Evolutionary conservation across 2,329 filamentous ascomycete genomes (phyloP).

Genomic region (Pseudogymnoascus sp.): DNA sequence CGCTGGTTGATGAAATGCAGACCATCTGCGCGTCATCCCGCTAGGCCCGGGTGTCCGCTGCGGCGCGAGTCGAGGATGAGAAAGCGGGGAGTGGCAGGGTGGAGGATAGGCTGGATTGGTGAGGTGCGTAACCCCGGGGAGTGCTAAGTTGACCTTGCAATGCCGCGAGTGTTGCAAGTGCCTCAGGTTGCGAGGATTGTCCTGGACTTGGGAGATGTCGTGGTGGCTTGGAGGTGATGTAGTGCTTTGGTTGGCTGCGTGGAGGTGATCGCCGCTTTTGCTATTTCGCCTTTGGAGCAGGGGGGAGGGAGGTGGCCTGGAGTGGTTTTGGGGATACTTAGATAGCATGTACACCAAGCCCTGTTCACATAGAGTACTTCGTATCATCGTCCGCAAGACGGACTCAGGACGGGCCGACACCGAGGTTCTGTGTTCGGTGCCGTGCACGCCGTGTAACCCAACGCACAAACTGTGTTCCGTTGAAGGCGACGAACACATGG

Average conservation of each 20-base stretch:
- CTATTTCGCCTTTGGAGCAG: not conserved
- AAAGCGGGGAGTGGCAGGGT: not conserved
- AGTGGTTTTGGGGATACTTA: not conserved
- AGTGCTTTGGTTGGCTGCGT: not conserved
- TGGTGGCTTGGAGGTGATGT: not conserved
- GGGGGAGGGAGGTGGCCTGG: not conserved
- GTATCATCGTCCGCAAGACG: not conserved
- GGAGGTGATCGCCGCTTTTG: slow-evolving; percentile 1
- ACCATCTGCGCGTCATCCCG: slow-evolving; percentile 5
- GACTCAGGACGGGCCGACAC: not conserved
- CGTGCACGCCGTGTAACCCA: not conserved
- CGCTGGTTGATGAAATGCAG: not conserved
- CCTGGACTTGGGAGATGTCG: not conserved
- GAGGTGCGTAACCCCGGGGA: not conserved
- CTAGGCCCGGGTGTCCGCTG: slow-evolving; percentile 3
- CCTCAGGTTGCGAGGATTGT: not conserved
- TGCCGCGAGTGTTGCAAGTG: not conserved
- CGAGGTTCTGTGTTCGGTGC: not conserved
- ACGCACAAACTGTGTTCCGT: not conserved
- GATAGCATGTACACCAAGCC: not conserved
- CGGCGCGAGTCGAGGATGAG: slow-evolving; percentile 5
- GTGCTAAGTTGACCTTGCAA: not conserved
- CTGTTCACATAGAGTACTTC: not conserved
- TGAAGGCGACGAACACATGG: slow-evolving; percentile 3
- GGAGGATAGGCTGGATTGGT: not conserved